Evolutionary conservation across 345 rosid genomes (phyloP).

Genomic region (Noccaea bulbosa): DNA sequence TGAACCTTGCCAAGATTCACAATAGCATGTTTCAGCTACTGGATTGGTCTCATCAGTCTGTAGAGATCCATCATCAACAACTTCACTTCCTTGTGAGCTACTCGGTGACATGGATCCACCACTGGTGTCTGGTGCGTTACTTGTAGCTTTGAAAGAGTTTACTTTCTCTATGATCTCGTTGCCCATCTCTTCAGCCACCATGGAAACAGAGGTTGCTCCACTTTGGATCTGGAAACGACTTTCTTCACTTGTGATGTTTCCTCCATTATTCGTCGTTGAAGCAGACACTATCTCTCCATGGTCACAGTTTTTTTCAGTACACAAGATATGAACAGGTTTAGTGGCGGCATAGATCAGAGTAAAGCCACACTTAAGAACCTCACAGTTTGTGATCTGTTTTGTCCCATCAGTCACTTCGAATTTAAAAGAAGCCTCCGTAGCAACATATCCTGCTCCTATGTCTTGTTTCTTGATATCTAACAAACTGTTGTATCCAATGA

Average conservation of each 20-base stretch:
- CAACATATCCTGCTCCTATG: too few species aligned
- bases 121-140: background rate
- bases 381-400: too few species aligned
- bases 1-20: background rate
- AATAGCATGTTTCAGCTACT: background rate
- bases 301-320: too few species aligned
- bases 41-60: background rate
- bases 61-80: slow-evolving; percentile 6
- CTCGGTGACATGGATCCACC: background rate
- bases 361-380: too few species aligned
- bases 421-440: too few species aligned
- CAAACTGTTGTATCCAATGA: slow-evolving; percentile 9
- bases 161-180: slow-evolving; percentile 10
- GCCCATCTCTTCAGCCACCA: background rate
- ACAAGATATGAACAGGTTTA: too few species aligned
- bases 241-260: background rate
- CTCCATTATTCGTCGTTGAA: background rate
- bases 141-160: background rate
- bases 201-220: background rate
- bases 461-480: too few species aligned
- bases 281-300: too few species aligned
- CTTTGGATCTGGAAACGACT: background rate
- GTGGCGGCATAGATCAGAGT: too few species aligned
- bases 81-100: slow-evolving; percentile 8
- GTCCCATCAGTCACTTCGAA: too few species aligned